Base-by-base conservation (phyloP, 192 early-diverging fungal species). In the Coemansia interrupta region DNA sequence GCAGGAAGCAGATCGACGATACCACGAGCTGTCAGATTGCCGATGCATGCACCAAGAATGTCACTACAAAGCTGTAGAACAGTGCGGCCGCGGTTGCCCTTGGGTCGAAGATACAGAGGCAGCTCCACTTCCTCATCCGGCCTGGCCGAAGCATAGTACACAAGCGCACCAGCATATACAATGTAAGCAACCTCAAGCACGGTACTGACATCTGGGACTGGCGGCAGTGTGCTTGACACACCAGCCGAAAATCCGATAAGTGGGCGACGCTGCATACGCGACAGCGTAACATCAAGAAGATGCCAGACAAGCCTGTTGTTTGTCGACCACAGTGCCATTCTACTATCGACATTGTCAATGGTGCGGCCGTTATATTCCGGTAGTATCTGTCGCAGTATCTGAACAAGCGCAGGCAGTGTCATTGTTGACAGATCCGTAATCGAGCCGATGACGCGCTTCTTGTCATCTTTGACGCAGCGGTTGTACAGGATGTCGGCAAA, bases 381-480 rank as follows among this genome's bases (percentile, higher is more conserved):
- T 28, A 73, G 48, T 30, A 73, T 44, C 30, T 60, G 46, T 36
- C 52, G 50, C 19, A 73, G 14, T 10, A 68, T 47, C 5, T 11
- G 14, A 3, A 51, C 18, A 1, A 32, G 36, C 29, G 61, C 22
- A 20, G 12, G 11, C 41, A 71, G 30, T 42, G 72, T 58, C 44
- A 73, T 42, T 20, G 56, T 24, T 20, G 72, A 64, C 2, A 73
- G 58, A 0, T 73, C 72, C 17, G 54, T 56, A 12, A 44, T 11
- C 11, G 36, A 9, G 0, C 29, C 58, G 14, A 73, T 48, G 5
- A 73, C 14, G 9, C 58, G 60, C 28, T 54, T 49, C 18, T 58
- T 63, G 42, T 52, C 47, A 24, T 73, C 72, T 47, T 73, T 66
- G 6, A 73, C 20, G 23, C 64, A 73, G 24, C 66, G 66, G 26